Evolutionary conservation across 345 rosid species (phyloP).

Genomic region (Moricandia arvensis): DNA sequence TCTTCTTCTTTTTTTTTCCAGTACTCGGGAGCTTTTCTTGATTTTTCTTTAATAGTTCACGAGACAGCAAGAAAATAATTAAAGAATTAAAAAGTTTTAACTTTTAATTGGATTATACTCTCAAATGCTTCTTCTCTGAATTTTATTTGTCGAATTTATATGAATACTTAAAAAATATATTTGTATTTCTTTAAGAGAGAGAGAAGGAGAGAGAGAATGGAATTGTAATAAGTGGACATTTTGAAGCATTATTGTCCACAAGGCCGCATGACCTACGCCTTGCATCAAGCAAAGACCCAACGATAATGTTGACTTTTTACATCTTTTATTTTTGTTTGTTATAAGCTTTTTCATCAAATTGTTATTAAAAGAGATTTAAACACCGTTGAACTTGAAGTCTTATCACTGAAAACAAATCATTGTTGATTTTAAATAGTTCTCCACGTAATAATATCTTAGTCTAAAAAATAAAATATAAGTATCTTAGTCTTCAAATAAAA

Average conservation of each 20-base stretch:
- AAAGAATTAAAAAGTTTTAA: conserved; percentile 11
- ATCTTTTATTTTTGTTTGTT: neutral
- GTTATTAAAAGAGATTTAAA: conserved; percentile 14
- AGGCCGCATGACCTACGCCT: conserved; percentile 45
- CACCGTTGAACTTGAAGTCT: conserved; percentile 29
- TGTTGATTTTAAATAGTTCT: conserved; percentile 1
- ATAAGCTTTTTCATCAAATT: neutral
- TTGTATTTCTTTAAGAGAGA: conserved; percentile 5
- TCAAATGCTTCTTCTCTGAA: conserved; percentile 27
- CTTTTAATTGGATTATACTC: conserved; percentile 7
- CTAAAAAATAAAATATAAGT: neutral
- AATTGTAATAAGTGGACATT: conserved; percentile 35
- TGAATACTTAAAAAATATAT: neutral
- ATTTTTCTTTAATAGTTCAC: conserved; percentile 32
- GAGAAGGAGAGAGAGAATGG: conserved; percentile 15
- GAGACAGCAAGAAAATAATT: conserved; percentile 35
- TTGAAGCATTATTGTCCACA: conserved; percentile 42
- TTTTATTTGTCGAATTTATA: conserved; percentile 24
- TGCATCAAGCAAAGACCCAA: conserved; percentile 38
- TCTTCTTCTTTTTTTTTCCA: conserved; percentile 27
- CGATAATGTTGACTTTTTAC: conserved; percentile 31
- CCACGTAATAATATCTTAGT: neutral
- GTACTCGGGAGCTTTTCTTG: conserved; percentile 38
- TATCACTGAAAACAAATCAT: conserved; percentile 15
- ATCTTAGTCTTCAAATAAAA: neutral